Conservation (phyloP, 768 basidiomycete genomes). For the Tephrocybe sp. region DNA sequence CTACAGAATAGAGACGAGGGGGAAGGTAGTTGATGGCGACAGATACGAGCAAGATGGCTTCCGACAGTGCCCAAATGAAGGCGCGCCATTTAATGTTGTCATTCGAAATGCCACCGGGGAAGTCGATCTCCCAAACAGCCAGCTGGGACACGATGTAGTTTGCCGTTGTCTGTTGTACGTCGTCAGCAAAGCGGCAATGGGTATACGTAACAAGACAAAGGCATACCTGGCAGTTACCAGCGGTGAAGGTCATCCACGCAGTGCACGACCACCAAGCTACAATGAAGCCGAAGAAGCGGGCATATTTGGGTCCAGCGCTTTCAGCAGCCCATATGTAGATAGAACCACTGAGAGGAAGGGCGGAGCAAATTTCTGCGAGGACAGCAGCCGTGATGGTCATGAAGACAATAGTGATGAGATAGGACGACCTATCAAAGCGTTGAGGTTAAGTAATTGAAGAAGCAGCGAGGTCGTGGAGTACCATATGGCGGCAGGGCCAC, state of each 20-base stretch:
- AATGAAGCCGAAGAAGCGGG: constrained; percentile 82
- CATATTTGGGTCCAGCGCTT: constrained; percentile 86
- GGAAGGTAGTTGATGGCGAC: constrained; percentile 87
- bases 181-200: neutral
- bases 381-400: constrained; percentile 88
- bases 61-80: constrained; percentile 81
- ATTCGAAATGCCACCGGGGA: constrained; percentile 74
- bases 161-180: constrained; percentile 63
- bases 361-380: constrained; percentile 89
- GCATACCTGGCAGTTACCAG: constrained; percentile 81
- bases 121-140: constrained; percentile 75
- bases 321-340: constrained; percentile 97
- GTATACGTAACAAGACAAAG: neutral
- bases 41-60: constrained; percentile 65
- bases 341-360: constrained; percentile 82
- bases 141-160: constrained; percentile 89
- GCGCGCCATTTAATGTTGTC: constrained; percentile 84
- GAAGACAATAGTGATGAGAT: constrained; percentile 77
- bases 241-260: constrained; percentile 95
- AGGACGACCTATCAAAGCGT: constrained; percentile 68
- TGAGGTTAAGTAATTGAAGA: constrained; percentile 12
- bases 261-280: constrained; percentile 95
- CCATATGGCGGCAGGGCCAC: constrained; percentile 89
- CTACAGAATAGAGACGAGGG: constrained; percentile 65
- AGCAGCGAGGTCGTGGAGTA: constrained; percentile 23